These are phyloP conservation scores for Pleurotus giganteus DNA, from an alignment of 768 basidiomycete genomes.

Conservation along the genomic window DNA sequence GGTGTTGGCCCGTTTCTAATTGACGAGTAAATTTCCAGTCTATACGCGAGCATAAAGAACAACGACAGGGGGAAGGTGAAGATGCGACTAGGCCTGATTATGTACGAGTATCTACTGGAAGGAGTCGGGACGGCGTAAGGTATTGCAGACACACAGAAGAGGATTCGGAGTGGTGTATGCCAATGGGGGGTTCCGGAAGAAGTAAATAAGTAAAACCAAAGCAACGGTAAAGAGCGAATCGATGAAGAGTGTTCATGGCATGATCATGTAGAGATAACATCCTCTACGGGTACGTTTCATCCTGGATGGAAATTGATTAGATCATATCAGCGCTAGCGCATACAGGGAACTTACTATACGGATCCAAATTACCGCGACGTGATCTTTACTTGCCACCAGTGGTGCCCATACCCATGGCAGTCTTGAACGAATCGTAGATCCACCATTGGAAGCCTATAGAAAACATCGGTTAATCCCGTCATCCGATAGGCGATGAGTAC, in stretches of 20 bases:
- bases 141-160: background rate
- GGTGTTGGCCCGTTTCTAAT: background rate
- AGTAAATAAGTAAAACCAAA: background rate
- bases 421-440: conserved; percentile 90
- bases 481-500: background rate
- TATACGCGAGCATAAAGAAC: conserved; percentile 6
- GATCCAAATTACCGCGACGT: background rate
- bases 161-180: background rate
- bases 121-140: background rate
- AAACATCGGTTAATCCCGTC: conserved; percentile 22
- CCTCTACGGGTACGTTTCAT: conserved; percentile 6
- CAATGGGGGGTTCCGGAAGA: background rate
- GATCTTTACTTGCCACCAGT: conserved; percentile 78
- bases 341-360: background rate
- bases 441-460: conserved; percentile 86
- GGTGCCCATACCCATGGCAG: conserved; percentile 80
- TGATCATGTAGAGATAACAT: background rate
- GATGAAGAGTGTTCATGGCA: conserved; percentile 8
- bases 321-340: background rate
- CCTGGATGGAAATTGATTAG: background rate
- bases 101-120: conserved; percentile 6
- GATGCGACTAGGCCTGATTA: conserved; percentile 2
- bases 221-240: conserved; percentile 7
- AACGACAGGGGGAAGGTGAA: background rate
- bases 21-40: conserved; percentile 2